These are phyloP conservation scores for Herpetospermum pedunculosum DNA, from an alignment of 306 rosid genomes.

Conservation along the genomic window DNA sequence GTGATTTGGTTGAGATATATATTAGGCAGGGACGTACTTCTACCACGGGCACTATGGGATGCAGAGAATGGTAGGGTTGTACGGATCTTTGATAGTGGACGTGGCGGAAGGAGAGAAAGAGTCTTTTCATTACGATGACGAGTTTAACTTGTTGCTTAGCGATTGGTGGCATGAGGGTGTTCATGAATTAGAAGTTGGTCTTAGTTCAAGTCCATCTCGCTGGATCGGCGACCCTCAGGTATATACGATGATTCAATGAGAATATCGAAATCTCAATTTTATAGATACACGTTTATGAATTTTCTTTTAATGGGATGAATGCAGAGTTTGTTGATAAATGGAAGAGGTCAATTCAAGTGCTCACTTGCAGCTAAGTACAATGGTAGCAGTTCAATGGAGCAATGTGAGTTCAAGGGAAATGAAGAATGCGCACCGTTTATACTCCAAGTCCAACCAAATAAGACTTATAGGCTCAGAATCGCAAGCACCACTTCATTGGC, in stretches of 20 bases:
- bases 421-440: slow-evolving; percentile 64
- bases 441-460: slow-evolving; percentile 40
- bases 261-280: no score
- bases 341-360: slow-evolving; percentile 69
- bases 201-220: slow-evolving; percentile 40
- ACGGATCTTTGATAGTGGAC: slow-evolving; percentile 71
- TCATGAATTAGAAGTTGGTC: slow-evolving; percentile 54
- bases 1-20: no score
- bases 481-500: slow-evolving; percentile 62
- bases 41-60: slow-evolving; percentile 80
- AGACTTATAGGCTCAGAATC: slow-evolving; percentile 49
- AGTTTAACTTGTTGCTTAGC: slow-evolving; percentile 47
- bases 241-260: no score
- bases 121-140: slow-evolving; percentile 59
- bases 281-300: no score
- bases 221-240: slow-evolving; percentile 86
- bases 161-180: slow-evolving; percentile 61
- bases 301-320: no score
- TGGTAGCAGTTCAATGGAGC: slow-evolving; percentile 3
- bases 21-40: slow-evolving; percentile 71
- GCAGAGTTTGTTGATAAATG: slow-evolving; percentile 56
- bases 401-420: slow-evolving; percentile 35
- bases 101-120: slow-evolving; percentile 39
- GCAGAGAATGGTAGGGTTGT: slow-evolving; percentile 79
- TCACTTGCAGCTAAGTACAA: slow-evolving; percentile 33